phyloP scores from a whole-genome alignment of 2,329 filamentous ascomycete genomes.

The Pseudogymnoascus sp. region DNA sequence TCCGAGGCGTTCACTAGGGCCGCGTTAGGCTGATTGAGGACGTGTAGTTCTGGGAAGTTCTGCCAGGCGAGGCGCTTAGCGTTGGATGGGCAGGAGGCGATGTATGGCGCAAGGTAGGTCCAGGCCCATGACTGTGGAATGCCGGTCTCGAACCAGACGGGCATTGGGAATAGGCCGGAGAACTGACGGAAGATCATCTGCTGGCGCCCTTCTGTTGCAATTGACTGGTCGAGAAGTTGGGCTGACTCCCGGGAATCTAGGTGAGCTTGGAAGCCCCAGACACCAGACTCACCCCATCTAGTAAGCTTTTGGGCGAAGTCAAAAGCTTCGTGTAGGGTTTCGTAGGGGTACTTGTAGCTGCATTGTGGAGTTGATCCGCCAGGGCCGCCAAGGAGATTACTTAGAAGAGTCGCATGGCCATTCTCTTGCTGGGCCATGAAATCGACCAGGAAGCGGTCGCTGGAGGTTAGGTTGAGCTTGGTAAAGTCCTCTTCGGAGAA shows the following conservation, averaged over 20 bases:
- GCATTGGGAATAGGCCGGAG: constrained; percentile 70
- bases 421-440: constrained; percentile 73
- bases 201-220: constrained; percentile 72
- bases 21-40: constrained; percentile 71
- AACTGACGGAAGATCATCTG: constrained; percentile 82
- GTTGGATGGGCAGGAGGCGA: constrained; percentile 63
- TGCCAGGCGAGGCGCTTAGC: constrained; percentile 74
- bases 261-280: constrained; percentile 73
- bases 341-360: constrained; percentile 72
- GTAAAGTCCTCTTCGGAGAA: constrained; percentile 64
- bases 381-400: constrained; percentile 62
- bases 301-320: constrained; percentile 85
- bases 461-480: constrained; percentile 55
- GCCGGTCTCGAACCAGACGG: constrained; percentile 71
- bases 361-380: constrained; percentile 60
- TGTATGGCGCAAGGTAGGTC: constrained; percentile 74
- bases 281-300: constrained; percentile 68
- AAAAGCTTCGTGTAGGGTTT: constrained; percentile 65
- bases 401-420: constrained; percentile 68
- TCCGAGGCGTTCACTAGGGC: constrained; percentile 49
- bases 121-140: constrained; percentile 80
- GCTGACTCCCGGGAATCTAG: constrained; percentile 67
- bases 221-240: constrained; percentile 64
- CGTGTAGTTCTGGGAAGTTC: constrained; percentile 65
- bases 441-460: constrained; percentile 62